Percentiles rank a stretch among this genome's conserved stretches.
Conservation (phyloP, 768 basidiomycete genomes). For the Aureoboletus auriporus region DNA sequence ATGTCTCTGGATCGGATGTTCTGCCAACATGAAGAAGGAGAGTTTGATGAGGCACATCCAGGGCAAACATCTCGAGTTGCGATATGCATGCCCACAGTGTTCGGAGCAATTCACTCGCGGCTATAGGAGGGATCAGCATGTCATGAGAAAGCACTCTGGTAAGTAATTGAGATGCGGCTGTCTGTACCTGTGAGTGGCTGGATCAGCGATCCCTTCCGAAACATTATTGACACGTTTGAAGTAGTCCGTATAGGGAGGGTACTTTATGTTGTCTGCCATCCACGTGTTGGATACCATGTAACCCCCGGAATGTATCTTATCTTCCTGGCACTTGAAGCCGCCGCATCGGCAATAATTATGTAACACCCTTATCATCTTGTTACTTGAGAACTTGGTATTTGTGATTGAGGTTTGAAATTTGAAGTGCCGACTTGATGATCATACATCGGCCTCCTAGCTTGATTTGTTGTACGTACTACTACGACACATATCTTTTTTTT, state of each 20-base stretch:
- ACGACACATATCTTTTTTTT: too few species aligned
- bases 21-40: slow-evolving; percentile 22
- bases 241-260: too few species aligned
- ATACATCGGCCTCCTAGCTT: too few species aligned
- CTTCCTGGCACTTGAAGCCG: not conserved
- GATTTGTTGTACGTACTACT: too few species aligned
- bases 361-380: too few species aligned
- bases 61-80: slow-evolving; percentile 21
- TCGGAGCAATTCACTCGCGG: slow-evolving; percentile 23
- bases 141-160: slow-evolving; percentile 5
- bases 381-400: too few species aligned
- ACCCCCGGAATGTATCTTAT: slow-evolving; percentile 2
- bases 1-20: slow-evolving; percentile 22
- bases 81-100: slow-evolving; percentile 16
- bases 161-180: not conserved
- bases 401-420: too few species aligned
- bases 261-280: not conserved
- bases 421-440: too few species aligned
- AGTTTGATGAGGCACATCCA: slow-evolving; percentile 25
- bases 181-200: not conserved
- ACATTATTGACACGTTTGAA: not conserved
- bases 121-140: slow-evolving; percentile 17
- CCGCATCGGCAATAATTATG: too few species aligned
- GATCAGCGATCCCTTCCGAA: not conserved
- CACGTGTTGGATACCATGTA: not conserved